These are phyloP conservation scores for Erodium moschatum DNA, from an alignment of 441 rosid genomes.

Conservation along the genomic window DNA sequence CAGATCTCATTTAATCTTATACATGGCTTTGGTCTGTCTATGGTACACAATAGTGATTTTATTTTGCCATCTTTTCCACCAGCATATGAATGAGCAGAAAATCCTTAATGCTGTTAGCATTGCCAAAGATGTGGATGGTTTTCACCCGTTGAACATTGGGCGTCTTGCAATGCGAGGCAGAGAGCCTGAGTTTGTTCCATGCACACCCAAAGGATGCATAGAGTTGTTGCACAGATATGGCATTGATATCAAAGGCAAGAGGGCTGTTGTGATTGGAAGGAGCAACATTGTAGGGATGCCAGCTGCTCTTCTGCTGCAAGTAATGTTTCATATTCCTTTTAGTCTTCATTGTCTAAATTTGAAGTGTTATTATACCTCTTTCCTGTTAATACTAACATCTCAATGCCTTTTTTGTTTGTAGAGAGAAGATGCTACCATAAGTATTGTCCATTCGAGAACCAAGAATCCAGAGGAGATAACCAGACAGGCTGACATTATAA, in stretches of 20 bases:
- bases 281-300: constrained; percentile 96
- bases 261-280: constrained; percentile 76
- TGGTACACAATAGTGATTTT: not conserved
- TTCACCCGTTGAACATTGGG: constrained; percentile 78
- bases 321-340: constrained; percentile 21
- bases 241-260: constrained; percentile 66
- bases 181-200: constrained; percentile 71
- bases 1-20: no score
- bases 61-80: constrained; percentile 17
- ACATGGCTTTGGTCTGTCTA: not conserved
- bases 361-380: not conserved
- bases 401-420: constrained; percentile 19
- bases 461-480: constrained; percentile 62
- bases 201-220: constrained; percentile 89
- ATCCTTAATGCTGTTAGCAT: constrained; percentile 63
- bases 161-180: constrained; percentile 80
- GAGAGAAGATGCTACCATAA: constrained; percentile 82
- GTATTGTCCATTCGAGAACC: constrained; percentile 70
- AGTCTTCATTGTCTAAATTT: not conserved
- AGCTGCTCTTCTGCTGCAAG: constrained; percentile 76
- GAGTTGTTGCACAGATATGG: constrained; percentile 72
- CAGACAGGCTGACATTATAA: constrained; percentile 66
- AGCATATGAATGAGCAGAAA: constrained; percentile 76
- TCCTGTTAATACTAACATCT: not conserved
- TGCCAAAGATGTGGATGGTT: constrained; percentile 86